Base-by-base conservation (phyloP, 345 rosid genomes). In the Rubroshorea leprosula region DNA sequence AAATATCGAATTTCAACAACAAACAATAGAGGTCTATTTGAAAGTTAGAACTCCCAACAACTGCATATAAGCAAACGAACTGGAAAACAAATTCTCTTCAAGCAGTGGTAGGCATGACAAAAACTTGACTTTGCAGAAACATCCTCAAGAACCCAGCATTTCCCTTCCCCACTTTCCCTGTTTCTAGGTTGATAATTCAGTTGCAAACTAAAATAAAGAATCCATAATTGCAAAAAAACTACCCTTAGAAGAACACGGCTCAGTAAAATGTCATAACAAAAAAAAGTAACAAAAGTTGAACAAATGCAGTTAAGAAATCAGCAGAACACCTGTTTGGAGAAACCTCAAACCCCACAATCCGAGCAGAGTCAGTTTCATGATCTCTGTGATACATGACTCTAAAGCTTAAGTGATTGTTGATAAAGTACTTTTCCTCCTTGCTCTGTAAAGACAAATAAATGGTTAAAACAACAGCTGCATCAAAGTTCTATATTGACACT, bases 261-360 rank as follows among this genome's bases (percentile, higher is more conserved):
- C 12, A 35, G 41, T 2, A 2, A 35, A 6, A 35, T 27, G 19
- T 24, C 20, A 25, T 9, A 17, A 12, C 49, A 47, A 25, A 27
- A 3, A 14, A 62, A 62, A 9, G 2, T 14, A 54, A 17, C n/a
- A 23, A 19, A 38, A 59, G 48, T 25, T 16, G 26, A 3, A 17
- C 21, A 67, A 41, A 5, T 21, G 25, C 16, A 46, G 46, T 29
- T 48, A 48, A 44, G 52, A 64, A 55, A 62, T 24, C 8, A 17
- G 47, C 27, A 58, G 10, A 63, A 54, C 27, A 92, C 98, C 98
- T 92, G 78, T 74, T 84, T 18, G 96, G 93, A 55, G 86, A 79
- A 72, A 92, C 96, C 74, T 92, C 98, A 79, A 92, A 92, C 31
- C 95, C 98, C 53, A 92, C 98, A 78, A 92, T 92, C 57, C 98